These are phyloP conservation scores for Gastrolobium bilobum DNA, from an alignment of 306 rosid genomes.

Conservation along the genomic window DNA sequence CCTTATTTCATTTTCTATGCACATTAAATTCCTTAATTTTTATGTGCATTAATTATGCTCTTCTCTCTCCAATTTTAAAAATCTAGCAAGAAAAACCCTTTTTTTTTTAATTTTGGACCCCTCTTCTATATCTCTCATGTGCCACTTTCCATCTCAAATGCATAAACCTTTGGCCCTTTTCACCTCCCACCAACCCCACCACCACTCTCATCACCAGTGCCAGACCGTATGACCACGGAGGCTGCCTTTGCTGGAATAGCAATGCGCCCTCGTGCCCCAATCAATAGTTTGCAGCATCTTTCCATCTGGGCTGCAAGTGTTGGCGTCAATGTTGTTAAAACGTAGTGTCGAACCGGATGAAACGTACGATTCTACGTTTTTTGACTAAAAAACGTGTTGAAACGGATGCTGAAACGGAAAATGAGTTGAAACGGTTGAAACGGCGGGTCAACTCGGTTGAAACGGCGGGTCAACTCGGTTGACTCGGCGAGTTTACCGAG, in stretches of 20 bases:
- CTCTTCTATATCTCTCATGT: background rate
- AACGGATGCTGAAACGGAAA: no score
- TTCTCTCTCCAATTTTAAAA: background rate
- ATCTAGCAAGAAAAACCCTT: background rate
- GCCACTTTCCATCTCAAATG: slow-evolving; percentile 3
- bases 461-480: no score
- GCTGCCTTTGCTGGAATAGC: background rate
- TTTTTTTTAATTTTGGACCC: background rate
- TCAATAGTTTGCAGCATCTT: background rate
- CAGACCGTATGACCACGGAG: background rate
- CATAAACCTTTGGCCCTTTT: background rate
- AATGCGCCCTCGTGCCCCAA: background rate
- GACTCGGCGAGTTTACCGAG: no score
- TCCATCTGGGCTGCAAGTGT: background rate
- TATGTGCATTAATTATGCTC: background rate
- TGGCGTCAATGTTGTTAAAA: no score
- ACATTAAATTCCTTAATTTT: background rate
- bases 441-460: no score
- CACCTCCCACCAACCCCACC: slow-evolving; percentile 6
- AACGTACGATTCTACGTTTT: no score
- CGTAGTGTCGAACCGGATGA: no score
- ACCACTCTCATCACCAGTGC: background rate
- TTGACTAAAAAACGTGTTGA: no score
- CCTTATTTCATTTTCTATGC: slow-evolving; percentile 10
- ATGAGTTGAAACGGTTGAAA: no score